Base-by-base conservation (phyloP, 2,329 filamentous ascomycete genomes). In the Talaromyces sp. region DNA sequence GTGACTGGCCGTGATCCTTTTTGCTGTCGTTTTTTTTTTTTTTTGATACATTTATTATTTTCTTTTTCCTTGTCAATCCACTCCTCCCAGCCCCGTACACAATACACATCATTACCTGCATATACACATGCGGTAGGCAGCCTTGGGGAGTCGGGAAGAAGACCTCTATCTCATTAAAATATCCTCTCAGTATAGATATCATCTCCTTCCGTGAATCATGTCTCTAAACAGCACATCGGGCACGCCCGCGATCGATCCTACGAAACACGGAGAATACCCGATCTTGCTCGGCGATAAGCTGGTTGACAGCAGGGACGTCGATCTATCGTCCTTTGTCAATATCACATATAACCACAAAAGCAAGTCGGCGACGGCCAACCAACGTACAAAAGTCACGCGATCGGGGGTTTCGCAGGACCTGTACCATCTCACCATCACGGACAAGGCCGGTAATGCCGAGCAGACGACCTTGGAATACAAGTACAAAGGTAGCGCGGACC, bases 281-380 rank as follows among this genome's bases (percentile, higher is more conserved):
- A 76, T 81, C 64, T 68, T 80, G 30, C 70, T 81, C 57, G 78
- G 79, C 16, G 76, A 79, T 52, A 73, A 71, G 63, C 67, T 81
- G 28, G 71, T 75, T 34, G 70, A 68, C 23, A 57, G 72, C 34
- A 66, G 69, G 33, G 63, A 65, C 5, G 55, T 68, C 8, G 59
- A 61, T 34, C 57, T 56, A 8, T 65, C 65, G 31, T 67, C 68
- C 23, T 71, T 77, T 55, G 66, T 80, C 64, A 77, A 77, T 56
- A 69, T 81, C 61, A 76, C 77, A 42, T 81, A 80, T 63, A 80
- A 80, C 63, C 77, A 79, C 68, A 79, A 78, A 63, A 76, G 72
- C 64, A 80, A 79, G 57, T 72, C 70, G 52, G 73, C 73, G 33
- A 75, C 76, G 33, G 65, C 74, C 40, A 70, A 73, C 54, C 76